Conservation (phyloP, 2,329 filamentous ascomycete genomes). For the Ascochyta koolunga region DNA sequence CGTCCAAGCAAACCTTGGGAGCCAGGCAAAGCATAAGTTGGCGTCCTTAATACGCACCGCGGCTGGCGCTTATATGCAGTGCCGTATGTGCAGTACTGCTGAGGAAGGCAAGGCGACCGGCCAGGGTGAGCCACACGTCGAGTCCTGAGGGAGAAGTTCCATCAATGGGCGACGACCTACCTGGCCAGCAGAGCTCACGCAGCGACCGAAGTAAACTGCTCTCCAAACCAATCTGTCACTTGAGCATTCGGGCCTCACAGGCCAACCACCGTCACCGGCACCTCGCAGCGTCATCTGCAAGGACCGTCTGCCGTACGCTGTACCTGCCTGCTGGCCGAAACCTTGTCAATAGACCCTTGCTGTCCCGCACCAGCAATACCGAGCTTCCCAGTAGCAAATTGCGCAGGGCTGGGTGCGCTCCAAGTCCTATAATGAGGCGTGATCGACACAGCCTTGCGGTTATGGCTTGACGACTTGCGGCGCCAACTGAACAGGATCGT, state of each 20-base stretch:
- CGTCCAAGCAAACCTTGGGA: slow-evolving; percentile 31
- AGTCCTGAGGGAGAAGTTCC: not conserved
- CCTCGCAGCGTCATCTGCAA: slow-evolving; percentile 21
- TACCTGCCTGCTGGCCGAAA: slow-evolving; percentile 22
- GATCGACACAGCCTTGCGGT: slow-evolving; percentile 43
- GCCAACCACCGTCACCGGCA: slow-evolving; percentile 30
- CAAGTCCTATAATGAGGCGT: slow-evolving; percentile 15
- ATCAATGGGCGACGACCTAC: slow-evolving; percentile 1
- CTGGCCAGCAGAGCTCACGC: slow-evolving; percentile 15
- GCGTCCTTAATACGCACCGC: slow-evolving; percentile 24
- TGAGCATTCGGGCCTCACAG: slow-evolving; percentile 32
- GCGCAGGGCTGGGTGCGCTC: slow-evolving; percentile 15
- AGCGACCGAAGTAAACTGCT: slow-evolving; percentile 22
- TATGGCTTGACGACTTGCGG: slow-evolving; percentile 37
- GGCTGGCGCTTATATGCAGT: slow-evolving; percentile 23
- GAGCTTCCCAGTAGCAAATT: slow-evolving; percentile 14
- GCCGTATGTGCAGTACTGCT: slow-evolving; percentile 12
- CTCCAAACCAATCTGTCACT: slow-evolving; percentile 42
- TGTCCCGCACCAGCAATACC: slow-evolving; percentile 18
- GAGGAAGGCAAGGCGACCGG: slow-evolving; percentile 15
- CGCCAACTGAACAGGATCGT: slow-evolving; percentile 22
- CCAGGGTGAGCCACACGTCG: slow-evolving; percentile 2
- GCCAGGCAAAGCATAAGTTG: slow-evolving; percentile 28
- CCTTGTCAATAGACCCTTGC: slow-evolving; percentile 25
- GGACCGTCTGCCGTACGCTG: slow-evolving; percentile 23